Conservation (phyloP, 192 early-diverging fungal genomes). For the Allomyces arbusculus region DNA sequence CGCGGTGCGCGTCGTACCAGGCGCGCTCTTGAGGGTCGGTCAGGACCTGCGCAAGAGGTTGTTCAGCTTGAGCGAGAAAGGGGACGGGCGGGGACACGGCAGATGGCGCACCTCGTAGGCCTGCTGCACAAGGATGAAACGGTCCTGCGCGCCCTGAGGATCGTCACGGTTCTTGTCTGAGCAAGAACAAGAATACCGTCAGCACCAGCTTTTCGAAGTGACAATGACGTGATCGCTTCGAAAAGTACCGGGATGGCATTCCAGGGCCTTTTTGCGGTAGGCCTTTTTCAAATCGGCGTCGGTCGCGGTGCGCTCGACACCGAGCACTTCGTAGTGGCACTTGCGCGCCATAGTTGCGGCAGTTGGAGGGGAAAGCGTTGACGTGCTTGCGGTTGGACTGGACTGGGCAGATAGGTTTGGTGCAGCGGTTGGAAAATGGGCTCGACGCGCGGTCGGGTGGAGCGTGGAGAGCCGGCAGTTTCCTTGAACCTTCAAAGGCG, state of each 20-base stretch:
- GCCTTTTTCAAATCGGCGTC: conserved; percentile 74
- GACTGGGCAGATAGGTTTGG: too few species aligned
- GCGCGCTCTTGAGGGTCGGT: conserved; percentile 83
- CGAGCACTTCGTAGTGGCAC: conserved; percentile 82
- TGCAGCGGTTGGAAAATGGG: too few species aligned
- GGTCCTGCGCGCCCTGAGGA: conserved; percentile 62
- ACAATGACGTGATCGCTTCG: neutral
- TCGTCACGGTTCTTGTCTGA: conserved; percentile 71
- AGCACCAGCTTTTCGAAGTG: neutral
- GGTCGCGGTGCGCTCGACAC: conserved; percentile 49
- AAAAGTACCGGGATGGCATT: conserved; percentile 52
- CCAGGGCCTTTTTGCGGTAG: conserved; percentile 48
- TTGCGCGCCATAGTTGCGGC: conserved; percentile 20
- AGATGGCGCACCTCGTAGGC: conserved; percentile 48
- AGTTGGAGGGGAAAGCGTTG: too few species aligned
- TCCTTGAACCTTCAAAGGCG: too few species aligned
- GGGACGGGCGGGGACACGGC: too few species aligned
- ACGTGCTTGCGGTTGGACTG: too few species aligned
- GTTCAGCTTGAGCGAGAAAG: too few species aligned
- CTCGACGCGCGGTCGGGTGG: too few species aligned
- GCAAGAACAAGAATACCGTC: neutral
- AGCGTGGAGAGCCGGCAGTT: too few species aligned
- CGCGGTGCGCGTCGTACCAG: conserved; percentile 34
- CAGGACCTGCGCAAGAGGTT: conserved; percentile 58
- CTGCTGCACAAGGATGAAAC: conserved; percentile 74